phyloP scores from a whole-genome alignment of 139 green algal genomes.

The Asterochloris sp. region DNA sequence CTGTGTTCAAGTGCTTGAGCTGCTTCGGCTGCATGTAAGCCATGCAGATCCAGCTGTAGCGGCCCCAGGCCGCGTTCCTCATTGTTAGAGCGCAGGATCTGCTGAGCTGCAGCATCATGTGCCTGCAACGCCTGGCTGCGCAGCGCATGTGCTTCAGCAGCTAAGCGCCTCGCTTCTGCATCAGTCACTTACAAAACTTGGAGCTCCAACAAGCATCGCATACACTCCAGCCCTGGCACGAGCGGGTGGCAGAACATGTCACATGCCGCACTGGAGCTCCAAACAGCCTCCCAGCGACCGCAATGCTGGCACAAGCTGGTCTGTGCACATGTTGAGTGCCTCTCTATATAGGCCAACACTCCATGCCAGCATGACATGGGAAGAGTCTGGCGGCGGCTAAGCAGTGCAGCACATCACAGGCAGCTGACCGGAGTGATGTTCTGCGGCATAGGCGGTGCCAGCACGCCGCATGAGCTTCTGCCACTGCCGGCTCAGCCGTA shows the following conservation, averaged over 20 bases:
- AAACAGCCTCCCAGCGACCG: neutral
- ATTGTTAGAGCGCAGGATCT: slow-evolving; percentile 34
- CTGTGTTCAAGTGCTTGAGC: slow-evolving; percentile 24
- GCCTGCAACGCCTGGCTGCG: slow-evolving; percentile 15
- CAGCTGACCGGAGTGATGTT: slow-evolving; percentile 4
- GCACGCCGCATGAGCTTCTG: slow-evolving; percentile 2
- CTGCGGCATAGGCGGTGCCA: slow-evolving; percentile 9
- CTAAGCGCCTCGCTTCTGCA: slow-evolving; percentile 6
- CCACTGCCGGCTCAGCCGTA: slow-evolving; percentile 14
- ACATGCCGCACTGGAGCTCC: neutral
- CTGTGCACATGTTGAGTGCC: neutral
- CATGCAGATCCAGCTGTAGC: slow-evolving; percentile 34
- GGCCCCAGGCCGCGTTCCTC: slow-evolving; percentile 5
- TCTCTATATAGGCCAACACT: neutral
- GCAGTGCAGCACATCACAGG: neutral
- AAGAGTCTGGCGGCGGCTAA: neutral
- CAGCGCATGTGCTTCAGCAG: slow-evolving; percentile 20
- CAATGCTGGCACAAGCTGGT: neutral
- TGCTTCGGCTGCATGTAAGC: slow-evolving; percentile 30
- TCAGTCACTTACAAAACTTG: neutral
- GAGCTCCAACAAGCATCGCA: neutral
- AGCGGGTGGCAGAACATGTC: neutral
- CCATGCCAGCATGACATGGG: neutral
- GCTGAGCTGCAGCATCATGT: slow-evolving; percentile 23
- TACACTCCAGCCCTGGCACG: neutral